Base-by-base conservation (phyloP, 1,284 basidiomycete species). In the Polyporus tsugae region DNA sequence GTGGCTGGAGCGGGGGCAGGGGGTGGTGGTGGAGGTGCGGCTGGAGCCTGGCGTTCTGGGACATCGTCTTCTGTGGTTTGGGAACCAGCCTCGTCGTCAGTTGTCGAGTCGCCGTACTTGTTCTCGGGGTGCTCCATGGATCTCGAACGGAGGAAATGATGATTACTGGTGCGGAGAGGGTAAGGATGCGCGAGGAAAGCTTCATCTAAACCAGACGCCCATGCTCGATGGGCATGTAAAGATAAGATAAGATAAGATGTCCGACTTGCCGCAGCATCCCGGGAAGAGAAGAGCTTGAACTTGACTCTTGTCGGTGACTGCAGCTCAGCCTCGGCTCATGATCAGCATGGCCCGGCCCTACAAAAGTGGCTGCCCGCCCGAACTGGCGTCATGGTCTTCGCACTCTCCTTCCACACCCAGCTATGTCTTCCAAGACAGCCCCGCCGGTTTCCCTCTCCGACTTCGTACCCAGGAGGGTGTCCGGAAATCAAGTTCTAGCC, bases 61-160 rank as follows among this genome's bases (percentile, higher is more conserved):
- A 93, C 82, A 76, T 92, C 93, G 72, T 94, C 92, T 79, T 94
- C 93, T 4, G 92, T 94, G 0, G 92, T 91, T 73, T 94, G 92
- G 4, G 92, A 94, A 1, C 89, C 89, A 53, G 87, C 88, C 74
- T 93, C 92, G 72, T 94, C 92, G 74, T 93, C 91, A 6, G 89
- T 91, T 0, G 91, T 89, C 6, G 91, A 92, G 69, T 92, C 90
- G 13, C 72, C 72, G 41, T 70, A 66, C 33, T 68, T 68, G 67
- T 71, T 60, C 22, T 73, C 72, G 1, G 69, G 67, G 39, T 68
- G 68, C n/a, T 71, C 71, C 72, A 73, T 73, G 19, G 11, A 13
- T 22, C 15, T 7, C 13, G 58, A 41, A 41, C 1, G 38, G 58
- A 38, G 7, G 17, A 11, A 9, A 41, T 55, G n/a, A 42, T 42